Evolutionary conservation across 2,329 filamentous ascomycete genomes (phyloP).

Genomic region (Sporothrix pseudoabietina): DNA sequence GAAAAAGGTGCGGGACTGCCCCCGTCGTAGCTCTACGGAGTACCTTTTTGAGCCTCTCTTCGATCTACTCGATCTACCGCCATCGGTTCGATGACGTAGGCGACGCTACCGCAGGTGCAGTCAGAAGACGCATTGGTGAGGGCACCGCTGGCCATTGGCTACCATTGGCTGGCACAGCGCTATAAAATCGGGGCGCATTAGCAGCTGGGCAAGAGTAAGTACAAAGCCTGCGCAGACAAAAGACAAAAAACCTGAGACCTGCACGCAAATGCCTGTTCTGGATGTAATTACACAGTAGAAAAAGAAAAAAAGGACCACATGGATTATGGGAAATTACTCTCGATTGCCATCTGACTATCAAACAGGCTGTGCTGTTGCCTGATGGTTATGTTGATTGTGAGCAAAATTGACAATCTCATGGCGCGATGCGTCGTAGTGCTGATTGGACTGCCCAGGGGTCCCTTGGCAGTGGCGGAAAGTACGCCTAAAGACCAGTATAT

Average conservation of each 20-base stretch:
- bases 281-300: too few species aligned
- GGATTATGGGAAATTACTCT: background rate
- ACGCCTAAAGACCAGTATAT: background rate
- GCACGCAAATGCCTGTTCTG: background rate
- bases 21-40: background rate
- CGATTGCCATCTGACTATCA: background rate
- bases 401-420: background rate
- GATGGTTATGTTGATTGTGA: background rate
- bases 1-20: background rate
- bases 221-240: background rate
- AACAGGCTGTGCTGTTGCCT: background rate
- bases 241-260: background rate
- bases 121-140: background rate
- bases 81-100: slow-evolving; percentile 24
- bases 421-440: background rate
- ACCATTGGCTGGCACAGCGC: background rate
- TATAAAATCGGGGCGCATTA: slow-evolving; percentile 19
- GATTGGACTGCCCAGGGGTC: background rate
- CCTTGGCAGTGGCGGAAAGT: background rate
- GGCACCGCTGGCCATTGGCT: background rate
- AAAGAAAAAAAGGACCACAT: background rate
- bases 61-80: slow-evolving; percentile 9
- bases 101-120: background rate
- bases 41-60: background rate
- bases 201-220: too few species aligned